phyloP scores from a whole-genome alignment of 352 stramenopile species.

The Phytophthora tentaculata region DNA sequence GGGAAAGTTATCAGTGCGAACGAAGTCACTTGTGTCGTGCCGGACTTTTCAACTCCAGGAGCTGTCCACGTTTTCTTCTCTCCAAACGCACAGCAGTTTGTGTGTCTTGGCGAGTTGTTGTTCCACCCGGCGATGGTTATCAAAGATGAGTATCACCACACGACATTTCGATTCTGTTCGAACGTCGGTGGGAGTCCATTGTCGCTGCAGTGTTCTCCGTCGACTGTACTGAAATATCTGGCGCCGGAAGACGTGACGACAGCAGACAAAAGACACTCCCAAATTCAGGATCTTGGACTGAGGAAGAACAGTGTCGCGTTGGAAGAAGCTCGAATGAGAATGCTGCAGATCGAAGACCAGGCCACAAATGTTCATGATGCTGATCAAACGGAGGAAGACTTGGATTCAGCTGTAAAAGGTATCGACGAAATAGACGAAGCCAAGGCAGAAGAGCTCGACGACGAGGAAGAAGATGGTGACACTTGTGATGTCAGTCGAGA shows the following conservation, averaged over 20 bases:
- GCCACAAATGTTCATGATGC: background rate
- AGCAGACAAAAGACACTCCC: slow-evolving; percentile 35
- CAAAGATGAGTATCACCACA: slow-evolving; percentile 44
- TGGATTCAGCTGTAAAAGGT: background rate
- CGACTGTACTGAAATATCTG: slow-evolving; percentile 57
- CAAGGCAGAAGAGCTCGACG: background rate
- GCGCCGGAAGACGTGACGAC: slow-evolving; percentile 49
- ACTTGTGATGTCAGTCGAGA: background rate
- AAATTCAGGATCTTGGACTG: slow-evolving; percentile 34
- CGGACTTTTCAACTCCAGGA: slow-evolving; percentile 54
- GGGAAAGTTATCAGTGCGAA: slow-evolving; percentile 52
- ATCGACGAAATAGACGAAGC: background rate
- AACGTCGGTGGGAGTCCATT: slow-evolving; percentile 69
- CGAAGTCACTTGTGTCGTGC: slow-evolving; percentile 61
- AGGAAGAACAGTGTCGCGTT: slow-evolving; percentile 27
- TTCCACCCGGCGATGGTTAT: slow-evolving; percentile 64
- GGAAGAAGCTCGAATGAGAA: slow-evolving; percentile 1
- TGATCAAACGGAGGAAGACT: slow-evolving; percentile 9
- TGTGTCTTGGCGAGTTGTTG: slow-evolving; percentile 60
- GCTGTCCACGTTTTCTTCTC: slow-evolving; percentile 64
- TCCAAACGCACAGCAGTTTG: slow-evolving; percentile 77
- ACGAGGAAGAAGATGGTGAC: background rate
- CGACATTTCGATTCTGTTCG: slow-evolving; percentile 60
- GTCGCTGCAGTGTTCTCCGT: slow-evolving; percentile 56
- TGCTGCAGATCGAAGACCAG: background rate